Base-by-base conservation (phyloP, 805 yeast species). In the Diddensiella caesifluorescens region DNA sequence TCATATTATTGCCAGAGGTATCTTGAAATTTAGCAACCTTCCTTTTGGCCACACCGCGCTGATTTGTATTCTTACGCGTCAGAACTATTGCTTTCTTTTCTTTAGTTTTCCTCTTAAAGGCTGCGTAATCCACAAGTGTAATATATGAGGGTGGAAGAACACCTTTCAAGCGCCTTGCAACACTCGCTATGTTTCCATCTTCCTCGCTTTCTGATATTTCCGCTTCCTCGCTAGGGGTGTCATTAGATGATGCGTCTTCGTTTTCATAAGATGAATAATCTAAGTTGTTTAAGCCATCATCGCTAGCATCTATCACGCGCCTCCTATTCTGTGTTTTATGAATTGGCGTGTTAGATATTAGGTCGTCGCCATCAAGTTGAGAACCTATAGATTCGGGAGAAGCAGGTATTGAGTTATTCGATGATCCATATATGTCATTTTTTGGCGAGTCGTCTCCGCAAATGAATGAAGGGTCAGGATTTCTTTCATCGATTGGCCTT, bases 131-230 rank as follows among this genome's bases (percentile, higher is more conserved):
- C 7, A 13, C 15, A 12, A 45, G 16, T 22, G 50, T 46, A 21
- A 46, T 40, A 33, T 43, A 46, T 2, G 50, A 46, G 2, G 50
- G 50, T 7, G 50, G 50, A 1, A 46, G 38, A 4, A 46, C 50
- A 12, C 50, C 50, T 27, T 40, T 15, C 12, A 45, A 44, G 18
- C 35, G 21, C 21, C 35, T 45, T 18, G 34, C 34, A 16, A 41
- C 32, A 7, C 10, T 23, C 7, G 31, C 37, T 7, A 42, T 9
- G n/a, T 20, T 21, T 22, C 22, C 35, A 20, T 35, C 44, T 9
- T 18, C 26, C 4, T 42, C 33, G 3, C 27, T 23, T 5, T 38
- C 45, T 13, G 38, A 19, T 18, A 33, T 15, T 4, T 31, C 26
- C 4, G 25, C 32, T 27, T 31, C 25, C 16, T 36, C 32, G 23